Evolutionary conservation across 306 rosid genomes (phyloP), one percentile per base, ranked within the genome.

Genomic region (Casuarina glauca): DNA sequence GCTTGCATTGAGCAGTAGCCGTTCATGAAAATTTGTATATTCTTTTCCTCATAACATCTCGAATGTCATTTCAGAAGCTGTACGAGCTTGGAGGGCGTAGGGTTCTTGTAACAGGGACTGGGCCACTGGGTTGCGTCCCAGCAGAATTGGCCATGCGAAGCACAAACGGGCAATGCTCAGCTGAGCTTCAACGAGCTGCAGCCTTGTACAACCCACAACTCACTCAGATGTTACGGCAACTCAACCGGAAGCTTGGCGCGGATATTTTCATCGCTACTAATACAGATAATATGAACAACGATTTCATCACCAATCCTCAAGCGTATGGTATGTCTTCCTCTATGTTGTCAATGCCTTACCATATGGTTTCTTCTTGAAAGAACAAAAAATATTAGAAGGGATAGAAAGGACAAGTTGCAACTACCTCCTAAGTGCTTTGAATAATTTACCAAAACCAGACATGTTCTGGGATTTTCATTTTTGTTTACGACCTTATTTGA

Each of bases 41-140:
- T 44, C 48, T 44, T 44, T 44, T 9, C 8, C 48, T 44, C 48
- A 44, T 44, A 44, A 44, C 8, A 44, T 4, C 48, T 1, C 6
- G 5, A 71, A n/a, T 58, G 0, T 58, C 20, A 57, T 43, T 70
- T 44, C 87, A 88, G 91, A 81, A 73, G 62, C 71, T 88, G 49
- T 83, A 89, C 26, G 90, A 90, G 7, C 19, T 86, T 19, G 97
- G 97, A 83, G 90, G 69, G 1, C 82, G 97, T 1, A 74, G 89
- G 82, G 88, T 89, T 8, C 78, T 91, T 17, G 94, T 91, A 20
- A 91, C 97, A 12, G 93, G 93, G 0, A 91, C 93, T 9, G 97
- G 97, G 63, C 93, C 97, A 39, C 64, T 91, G 83, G 97, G 94
- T 20, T 91, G 97, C 66, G 97, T 78, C 38, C 97, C 97, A 0